phyloP scores from a whole-genome alignment of 2,329 filamentous ascomycete genomes.

The Epichloe glyceriae region DNA sequence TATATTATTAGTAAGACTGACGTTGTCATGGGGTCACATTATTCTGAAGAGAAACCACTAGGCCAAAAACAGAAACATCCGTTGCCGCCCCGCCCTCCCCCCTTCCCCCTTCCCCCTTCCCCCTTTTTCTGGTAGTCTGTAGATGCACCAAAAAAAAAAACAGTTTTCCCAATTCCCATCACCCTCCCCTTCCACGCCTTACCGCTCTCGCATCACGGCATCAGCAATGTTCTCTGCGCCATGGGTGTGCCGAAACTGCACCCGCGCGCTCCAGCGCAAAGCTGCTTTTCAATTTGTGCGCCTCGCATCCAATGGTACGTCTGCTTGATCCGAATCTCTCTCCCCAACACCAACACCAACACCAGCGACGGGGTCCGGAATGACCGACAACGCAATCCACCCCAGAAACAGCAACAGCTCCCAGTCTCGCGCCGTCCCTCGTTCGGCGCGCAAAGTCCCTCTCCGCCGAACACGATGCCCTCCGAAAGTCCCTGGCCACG shows the following conservation, averaged over 20 bases:
- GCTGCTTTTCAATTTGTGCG: constrained; percentile 16
- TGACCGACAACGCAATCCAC: too few relatives aligned
- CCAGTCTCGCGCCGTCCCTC: constrained; percentile 37
- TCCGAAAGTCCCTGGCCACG: constrained; percentile 37
- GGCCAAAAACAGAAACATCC: too few relatives aligned
- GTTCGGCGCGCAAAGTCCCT: constrained; percentile 47
- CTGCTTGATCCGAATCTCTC: not conserved
- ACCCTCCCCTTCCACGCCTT: too few relatives aligned
- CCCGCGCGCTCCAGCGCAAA: constrained; percentile 16
- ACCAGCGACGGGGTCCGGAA: not conserved
- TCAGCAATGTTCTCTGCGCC: constrained; percentile 21
- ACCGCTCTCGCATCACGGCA: not conserved
- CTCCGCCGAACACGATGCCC: constrained; percentile 41
- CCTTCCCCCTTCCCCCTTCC: too few relatives aligned
- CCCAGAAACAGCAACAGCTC: constrained; percentile 2
- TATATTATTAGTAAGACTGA: not conserved
- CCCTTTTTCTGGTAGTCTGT: too few relatives aligned
- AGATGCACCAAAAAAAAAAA: too few relatives aligned
- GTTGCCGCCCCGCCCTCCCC: too few relatives aligned
- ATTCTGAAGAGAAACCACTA: too few relatives aligned
- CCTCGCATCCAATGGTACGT: constrained; percentile 20
- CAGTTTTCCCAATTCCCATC: too few relatives aligned
- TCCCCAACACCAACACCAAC: not conserved
- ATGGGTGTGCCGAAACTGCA: constrained; percentile 26
- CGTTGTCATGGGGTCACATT: not conserved